A percentile compares a stretch with the other conserved stretches of the same genome.
Evolutionary conservation across 106 monocot species (phyloP).

Genomic region (Apostasia shenzhenica): DNA sequence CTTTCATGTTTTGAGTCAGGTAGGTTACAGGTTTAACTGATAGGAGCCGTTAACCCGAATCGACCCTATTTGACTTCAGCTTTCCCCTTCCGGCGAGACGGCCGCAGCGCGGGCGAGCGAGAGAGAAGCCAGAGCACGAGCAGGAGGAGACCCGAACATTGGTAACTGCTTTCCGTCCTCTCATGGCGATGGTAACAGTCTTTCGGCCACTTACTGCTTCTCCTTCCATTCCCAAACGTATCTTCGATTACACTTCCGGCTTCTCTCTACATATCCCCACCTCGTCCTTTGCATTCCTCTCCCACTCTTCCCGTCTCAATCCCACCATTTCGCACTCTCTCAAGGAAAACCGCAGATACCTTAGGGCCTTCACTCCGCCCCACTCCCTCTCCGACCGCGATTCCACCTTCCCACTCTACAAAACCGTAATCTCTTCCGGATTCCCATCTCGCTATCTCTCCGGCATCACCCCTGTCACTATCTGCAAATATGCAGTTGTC

Average conservation of each 20-base stretch:
- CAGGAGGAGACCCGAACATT: too few species aligned
- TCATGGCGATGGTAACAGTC: neutral
- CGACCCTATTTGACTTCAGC: too few species aligned
- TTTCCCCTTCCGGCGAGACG: too few species aligned
- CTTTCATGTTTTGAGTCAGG: too few species aligned
- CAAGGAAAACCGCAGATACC: conserved; percentile 30
- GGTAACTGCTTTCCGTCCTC: too few species aligned
- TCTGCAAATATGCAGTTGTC: conserved; percentile 59
- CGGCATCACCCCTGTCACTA: conserved; percentile 38
- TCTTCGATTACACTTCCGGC: neutral
- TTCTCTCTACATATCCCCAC: neutral
- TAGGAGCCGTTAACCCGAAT: too few species aligned
- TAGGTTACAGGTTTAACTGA: too few species aligned
- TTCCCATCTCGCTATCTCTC: conserved; percentile 17
- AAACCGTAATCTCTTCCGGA: neutral
- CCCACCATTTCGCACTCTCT: conserved; percentile 14
- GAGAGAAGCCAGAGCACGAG: too few species aligned
- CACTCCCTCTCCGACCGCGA: conserved; percentile 3
- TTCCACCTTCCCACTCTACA: conserved; percentile 3
- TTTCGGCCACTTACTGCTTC: conserved; percentile 1
- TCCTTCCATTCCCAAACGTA: conserved; percentile 3
- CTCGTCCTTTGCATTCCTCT: neutral
- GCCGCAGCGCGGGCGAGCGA: too few species aligned
- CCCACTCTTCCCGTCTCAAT: neutral
- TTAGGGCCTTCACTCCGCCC: conserved; percentile 5